These are phyloP conservation scores for Gaeumannomyces tritici DNA, from an alignment of 2,329 filamentous ascomycete species.

Conservation along the genomic window DNA sequence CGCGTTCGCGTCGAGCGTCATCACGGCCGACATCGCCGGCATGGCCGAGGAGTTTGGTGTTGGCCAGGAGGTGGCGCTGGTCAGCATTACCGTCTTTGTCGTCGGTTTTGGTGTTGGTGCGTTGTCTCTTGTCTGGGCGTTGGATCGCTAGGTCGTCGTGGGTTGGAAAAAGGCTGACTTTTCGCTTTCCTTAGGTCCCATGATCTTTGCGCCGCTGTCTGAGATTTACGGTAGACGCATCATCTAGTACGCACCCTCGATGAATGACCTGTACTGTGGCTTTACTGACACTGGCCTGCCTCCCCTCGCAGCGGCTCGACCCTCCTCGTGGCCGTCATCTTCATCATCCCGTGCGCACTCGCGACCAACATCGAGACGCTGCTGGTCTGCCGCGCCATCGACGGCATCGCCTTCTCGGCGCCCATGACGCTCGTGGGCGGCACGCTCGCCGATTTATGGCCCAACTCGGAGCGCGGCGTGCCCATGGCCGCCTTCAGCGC, in stretches of 20 bases:
- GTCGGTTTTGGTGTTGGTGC: slow-evolving; percentile 69
- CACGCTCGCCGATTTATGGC: slow-evolving; percentile 77
- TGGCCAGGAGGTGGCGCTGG: slow-evolving; percentile 61
- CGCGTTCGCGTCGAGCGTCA: slow-evolving; percentile 61
- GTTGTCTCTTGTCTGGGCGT: slow-evolving; percentile 10
- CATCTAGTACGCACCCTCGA: slow-evolving; percentile 49
- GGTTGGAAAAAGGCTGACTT: neutral
- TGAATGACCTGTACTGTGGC: neutral
- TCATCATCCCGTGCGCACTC: slow-evolving; percentile 72
- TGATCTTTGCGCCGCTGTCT: slow-evolving; percentile 69
- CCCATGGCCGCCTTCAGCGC: slow-evolving; percentile 82
- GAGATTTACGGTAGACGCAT: slow-evolving; percentile 65
- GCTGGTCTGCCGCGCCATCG: slow-evolving; percentile 66
- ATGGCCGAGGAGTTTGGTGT: slow-evolving; percentile 56
- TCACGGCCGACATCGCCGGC: slow-evolving; percentile 65
- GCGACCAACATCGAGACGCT: slow-evolving; percentile 68
- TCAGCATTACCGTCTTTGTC: slow-evolving; percentile 69
- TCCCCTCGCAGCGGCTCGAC: slow-evolving; percentile 39
- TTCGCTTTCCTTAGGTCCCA: slow-evolving; percentile 41
- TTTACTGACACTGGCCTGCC: neutral
- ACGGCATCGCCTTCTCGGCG: slow-evolving; percentile 75
- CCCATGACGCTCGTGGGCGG: slow-evolving; percentile 82
- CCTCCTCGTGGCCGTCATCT: slow-evolving; percentile 61
- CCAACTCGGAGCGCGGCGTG: slow-evolving; percentile 71
- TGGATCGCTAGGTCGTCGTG: neutral